Evolutionary conservation across 2,329 filamentous ascomycete species (phyloP).

Genomic region (Colletotrichum musicola): DNA sequence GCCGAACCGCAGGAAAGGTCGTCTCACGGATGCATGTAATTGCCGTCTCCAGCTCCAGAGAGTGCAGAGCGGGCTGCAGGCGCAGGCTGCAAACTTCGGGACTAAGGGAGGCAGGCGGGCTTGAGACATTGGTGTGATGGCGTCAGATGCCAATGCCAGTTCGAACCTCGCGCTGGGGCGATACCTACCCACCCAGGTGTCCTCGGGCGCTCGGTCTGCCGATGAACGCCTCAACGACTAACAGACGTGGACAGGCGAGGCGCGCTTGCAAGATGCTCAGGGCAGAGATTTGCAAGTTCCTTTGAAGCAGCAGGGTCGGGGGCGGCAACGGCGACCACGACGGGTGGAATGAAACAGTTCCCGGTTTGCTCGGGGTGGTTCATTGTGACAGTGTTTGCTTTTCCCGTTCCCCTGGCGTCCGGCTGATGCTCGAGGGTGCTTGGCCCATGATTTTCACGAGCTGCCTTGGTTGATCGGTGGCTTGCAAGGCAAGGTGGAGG

Average conservation of each 20-base stretch:
- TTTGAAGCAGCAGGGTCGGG: slow-evolving; percentile 17
- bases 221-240: slow-evolving; percentile 17
- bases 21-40: slow-evolving; percentile 25
- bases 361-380: slow-evolving; percentile 18
- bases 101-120: slow-evolving; percentile 21
- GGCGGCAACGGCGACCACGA: slow-evolving; percentile 5
- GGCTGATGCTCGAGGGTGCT: slow-evolving; percentile 9
- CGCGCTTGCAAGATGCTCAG: slow-evolving; percentile 13
- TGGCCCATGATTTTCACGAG: slow-evolving; percentile 19
- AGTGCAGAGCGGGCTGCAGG: slow-evolving; percentile 7
- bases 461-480: background rate
- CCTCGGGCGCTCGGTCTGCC: slow-evolving; percentile 16
- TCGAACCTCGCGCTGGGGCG: slow-evolving; percentile 5
- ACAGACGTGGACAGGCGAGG: background rate
- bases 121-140: slow-evolving; percentile 35
- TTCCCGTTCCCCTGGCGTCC: slow-evolving; percentile 5
- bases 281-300: slow-evolving; percentile 2
- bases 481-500: slow-evolving; percentile 7
- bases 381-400: slow-evolving; percentile 33
- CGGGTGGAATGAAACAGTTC: slow-evolving; percentile 34
- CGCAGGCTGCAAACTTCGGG: slow-evolving; percentile 22
- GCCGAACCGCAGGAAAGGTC: slow-evolving; percentile 25
- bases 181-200: background rate
- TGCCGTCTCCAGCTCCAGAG: slow-evolving; percentile 3
- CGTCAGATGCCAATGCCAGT: slow-evolving; percentile 32